These are phyloP conservation scores for Penicillium sp. DNA, from an alignment of 2,329 filamentous ascomycete species.

Conservation along the genomic window DNA sequence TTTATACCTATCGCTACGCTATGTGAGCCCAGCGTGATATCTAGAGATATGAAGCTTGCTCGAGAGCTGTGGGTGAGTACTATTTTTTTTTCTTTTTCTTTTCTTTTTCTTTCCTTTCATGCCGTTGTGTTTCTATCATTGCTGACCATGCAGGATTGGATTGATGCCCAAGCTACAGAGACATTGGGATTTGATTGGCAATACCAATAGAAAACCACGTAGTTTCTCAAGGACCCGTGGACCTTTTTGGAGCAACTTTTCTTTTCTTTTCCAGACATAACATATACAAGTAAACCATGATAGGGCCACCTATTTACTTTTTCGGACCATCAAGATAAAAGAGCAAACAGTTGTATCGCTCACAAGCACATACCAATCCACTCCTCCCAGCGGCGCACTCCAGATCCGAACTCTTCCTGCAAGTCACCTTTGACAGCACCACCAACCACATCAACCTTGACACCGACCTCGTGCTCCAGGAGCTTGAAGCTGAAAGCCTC, in stretches of 20 bases:
- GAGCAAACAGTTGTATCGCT: background rate
- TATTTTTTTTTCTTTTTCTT: background rate
- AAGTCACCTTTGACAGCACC: slow-evolving; percentile 64
- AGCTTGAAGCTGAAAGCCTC: slow-evolving; percentile 76
- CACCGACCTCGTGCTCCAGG: slow-evolving; percentile 74
- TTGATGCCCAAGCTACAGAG: slow-evolving; percentile 20
- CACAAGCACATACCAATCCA: slow-evolving; percentile 81
- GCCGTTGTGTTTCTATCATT: background rate
- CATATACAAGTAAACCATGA: slow-evolving; percentile 2
- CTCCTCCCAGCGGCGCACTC: slow-evolving; percentile 80
- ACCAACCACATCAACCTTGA: slow-evolving; percentile 73
- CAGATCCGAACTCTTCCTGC: slow-evolving; percentile 57
- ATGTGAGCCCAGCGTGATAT: slow-evolving; percentile 26
- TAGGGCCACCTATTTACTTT: slow-evolving; percentile 4
- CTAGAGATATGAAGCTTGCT: slow-evolving; percentile 33
- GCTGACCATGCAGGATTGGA: slow-evolving; percentile 20
- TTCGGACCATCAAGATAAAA: background rate
- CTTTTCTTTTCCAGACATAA: background rate
- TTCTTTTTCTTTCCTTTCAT: too few species aligned
- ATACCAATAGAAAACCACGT: background rate
- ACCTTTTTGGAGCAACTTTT: background rate
- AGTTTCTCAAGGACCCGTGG: background rate
- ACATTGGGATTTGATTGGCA: slow-evolving; percentile 16
- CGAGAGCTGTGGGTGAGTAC: slow-evolving; percentile 39
- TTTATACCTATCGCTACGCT: slow-evolving; percentile 41